A percentile compares a stretch with the other conserved stretches of the same genome.
phyloP scores from a whole-genome alignment of 352 stramenopile species.

The Phytophthora ramorum region DNA sequence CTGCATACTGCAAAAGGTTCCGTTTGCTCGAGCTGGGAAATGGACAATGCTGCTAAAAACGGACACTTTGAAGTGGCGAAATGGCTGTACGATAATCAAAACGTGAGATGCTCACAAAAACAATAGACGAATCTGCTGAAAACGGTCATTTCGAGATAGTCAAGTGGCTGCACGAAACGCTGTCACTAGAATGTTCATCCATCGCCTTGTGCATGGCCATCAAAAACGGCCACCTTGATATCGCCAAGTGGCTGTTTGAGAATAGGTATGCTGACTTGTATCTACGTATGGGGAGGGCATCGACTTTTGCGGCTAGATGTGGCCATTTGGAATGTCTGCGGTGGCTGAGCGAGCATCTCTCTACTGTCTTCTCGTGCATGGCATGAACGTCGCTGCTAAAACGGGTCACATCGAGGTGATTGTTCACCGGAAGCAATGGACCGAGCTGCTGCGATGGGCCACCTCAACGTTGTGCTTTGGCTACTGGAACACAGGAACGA shows the following conservation, averaged over 20 bases:
- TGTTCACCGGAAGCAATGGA: too few relatives aligned
- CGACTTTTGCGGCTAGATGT: background rate
- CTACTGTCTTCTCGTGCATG: background rate
- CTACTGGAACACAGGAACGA: background rate
- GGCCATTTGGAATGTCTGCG: background rate
- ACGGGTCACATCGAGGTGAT: background rate
- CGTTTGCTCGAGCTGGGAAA: background rate
- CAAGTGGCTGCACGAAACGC: conserved; percentile 2
- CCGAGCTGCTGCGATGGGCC: too few relatives aligned
- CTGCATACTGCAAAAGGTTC: background rate
- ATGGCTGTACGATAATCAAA: conserved; percentile 1
- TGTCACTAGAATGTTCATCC: background rate
- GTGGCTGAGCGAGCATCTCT: background rate
- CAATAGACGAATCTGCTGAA: background rate
- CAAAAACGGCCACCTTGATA: conserved; percentile 1
- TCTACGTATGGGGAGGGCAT: background rate
- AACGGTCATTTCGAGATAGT: conserved; percentile 20
- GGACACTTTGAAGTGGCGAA: conserved; percentile 1
- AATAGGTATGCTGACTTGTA: background rate
- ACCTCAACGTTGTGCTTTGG: background rate
- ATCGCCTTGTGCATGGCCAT: background rate
- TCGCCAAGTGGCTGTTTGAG: background rate
- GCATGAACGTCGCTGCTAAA: background rate
- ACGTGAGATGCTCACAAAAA: background rate
- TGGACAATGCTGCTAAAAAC: background rate